phyloP scores from a whole-genome alignment of 495 filamentous ascomycete genomes.

The Cercophora sp. region DNA sequence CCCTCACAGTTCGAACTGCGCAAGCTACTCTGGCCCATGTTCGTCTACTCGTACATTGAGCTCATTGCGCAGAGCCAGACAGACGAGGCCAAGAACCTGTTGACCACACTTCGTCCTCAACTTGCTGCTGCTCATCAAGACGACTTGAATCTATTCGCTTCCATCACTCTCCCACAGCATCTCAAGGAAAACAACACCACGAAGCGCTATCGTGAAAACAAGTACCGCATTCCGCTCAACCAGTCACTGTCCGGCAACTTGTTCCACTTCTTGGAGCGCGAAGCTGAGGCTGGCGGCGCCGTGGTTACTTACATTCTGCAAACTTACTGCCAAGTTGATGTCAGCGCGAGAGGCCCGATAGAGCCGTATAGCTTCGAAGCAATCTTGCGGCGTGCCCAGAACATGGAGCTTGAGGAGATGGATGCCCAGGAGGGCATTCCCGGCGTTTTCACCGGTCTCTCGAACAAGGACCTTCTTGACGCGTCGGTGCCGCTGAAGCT shows the following conservation, averaged over 20 bases:
- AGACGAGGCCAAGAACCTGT: slow-evolving; percentile 67
- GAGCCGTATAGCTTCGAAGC: slow-evolving; percentile 77
- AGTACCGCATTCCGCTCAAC: slow-evolving; percentile 83
- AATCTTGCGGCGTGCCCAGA: slow-evolving; percentile 59
- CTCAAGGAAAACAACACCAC: slow-evolving; percentile 64
- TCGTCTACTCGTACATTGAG: slow-evolving; percentile 86
- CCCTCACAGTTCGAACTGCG: slow-evolving; percentile 69
- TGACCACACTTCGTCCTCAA: slow-evolving; percentile 58
- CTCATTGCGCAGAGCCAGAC: slow-evolving; percentile 70
- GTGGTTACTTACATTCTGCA: slow-evolving; percentile 73
- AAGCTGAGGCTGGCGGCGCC: slow-evolving; percentile 70
- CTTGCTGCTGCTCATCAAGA: slow-evolving; percentile 75
- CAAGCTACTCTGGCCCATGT: slow-evolving; percentile 85
- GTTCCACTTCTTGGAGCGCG: slow-evolving; percentile 81
- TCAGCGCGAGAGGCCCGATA: slow-evolving; percentile 68
- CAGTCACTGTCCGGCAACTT: slow-evolving; percentile 72
- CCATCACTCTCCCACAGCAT: slow-evolving; percentile 72
- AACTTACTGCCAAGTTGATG: slow-evolving; percentile 66
- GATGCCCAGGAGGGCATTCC: slow-evolving; percentile 91
- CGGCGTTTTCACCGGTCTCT: slow-evolving; percentile 81
- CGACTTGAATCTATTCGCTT: slow-evolving; percentile 64
- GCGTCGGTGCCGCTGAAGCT: slow-evolving; percentile 60
- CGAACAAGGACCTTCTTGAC: slow-evolving; percentile 64
- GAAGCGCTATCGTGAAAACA: slow-evolving; percentile 74
- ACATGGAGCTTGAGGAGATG: slow-evolving; percentile 57